Percentiles rank a stretch among this genome's conserved stretches.
phyloP scores from a whole-genome alignment of 805 yeast genomes.

The Starmerella asiatica region DNA sequence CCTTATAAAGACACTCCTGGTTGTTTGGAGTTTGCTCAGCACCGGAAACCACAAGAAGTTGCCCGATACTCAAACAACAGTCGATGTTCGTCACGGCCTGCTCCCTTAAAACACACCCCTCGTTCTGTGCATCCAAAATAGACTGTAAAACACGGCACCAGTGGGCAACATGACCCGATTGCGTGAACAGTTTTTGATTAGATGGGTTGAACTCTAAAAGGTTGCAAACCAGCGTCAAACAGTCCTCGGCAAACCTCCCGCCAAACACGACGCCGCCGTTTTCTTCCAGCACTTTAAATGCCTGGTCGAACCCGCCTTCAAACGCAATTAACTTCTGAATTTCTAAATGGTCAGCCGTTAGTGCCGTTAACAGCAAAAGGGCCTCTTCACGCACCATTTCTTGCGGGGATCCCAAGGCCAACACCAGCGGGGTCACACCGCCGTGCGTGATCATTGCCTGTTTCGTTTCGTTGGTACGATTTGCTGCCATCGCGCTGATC shows the following conservation, averaged over 20 bases:
- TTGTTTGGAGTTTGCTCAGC: conserved; percentile 47
- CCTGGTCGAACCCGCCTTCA: conserved; percentile 75
- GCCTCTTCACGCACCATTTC: conserved; percentile 84
- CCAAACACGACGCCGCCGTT: conserved; percentile 89
- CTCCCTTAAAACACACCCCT: conserved; percentile 29
- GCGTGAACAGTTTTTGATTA: conserved; percentile 78
- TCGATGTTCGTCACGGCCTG: conserved; percentile 57
- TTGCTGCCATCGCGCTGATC: conserved; percentile 65
- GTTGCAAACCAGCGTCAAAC: conserved; percentile 59
- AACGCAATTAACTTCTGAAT: conserved; percentile 89
- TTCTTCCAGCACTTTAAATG: conserved; percentile 64
- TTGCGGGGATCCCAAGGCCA: conserved; percentile 44
- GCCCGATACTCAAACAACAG: conserved; percentile 57
- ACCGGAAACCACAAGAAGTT: conserved; percentile 59
- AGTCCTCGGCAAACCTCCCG: conserved; percentile 84
- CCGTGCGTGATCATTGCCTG: conserved; percentile 65
- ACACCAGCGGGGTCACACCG: conserved; percentile 64
- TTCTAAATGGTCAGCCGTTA: conserved; percentile 68
- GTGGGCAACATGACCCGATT: conserved; percentile 62
- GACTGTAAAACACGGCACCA: conserved; percentile 44
- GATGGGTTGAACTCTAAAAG: conserved; percentile 70
- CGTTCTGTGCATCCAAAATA: conserved; percentile 43
- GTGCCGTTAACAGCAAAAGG: conserved; percentile 65
- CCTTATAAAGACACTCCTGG: conserved; percentile 46
- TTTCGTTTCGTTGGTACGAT: conserved; percentile 61